Percentiles rank a stretch among this genome's conserved stretches.
These are phyloP conservation scores for Colletotrichum graminicola DNA, from an alignment of 2,329 filamentous ascomycete species.

Conservation along the genomic window DNA sequence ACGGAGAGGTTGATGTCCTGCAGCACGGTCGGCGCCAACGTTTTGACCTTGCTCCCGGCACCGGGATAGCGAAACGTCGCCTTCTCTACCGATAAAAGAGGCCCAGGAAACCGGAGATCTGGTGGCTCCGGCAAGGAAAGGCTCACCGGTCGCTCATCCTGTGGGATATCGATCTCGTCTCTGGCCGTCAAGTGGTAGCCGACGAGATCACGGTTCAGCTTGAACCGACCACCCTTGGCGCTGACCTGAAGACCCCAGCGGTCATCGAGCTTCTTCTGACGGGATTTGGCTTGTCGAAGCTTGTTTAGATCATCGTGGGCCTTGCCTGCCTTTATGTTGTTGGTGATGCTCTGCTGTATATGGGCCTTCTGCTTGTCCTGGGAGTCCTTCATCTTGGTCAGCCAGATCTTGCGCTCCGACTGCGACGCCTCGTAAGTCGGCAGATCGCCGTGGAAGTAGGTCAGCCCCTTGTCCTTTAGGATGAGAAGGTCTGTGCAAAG, in stretches of 20 bases:
- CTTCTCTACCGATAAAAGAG: conserved; percentile 78
- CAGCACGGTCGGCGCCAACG: conserved; percentile 61
- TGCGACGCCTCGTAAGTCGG: conserved; percentile 77
- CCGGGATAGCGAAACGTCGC: conserved; percentile 73
- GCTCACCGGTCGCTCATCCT: conserved; percentile 69
- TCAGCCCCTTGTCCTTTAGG: conserved; percentile 77
- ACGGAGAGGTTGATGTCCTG: conserved; percentile 76
- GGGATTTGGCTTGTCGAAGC: conserved; percentile 84
- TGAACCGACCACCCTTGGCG: conserved; percentile 80
- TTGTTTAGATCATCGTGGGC: conserved; percentile 87
- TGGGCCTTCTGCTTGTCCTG: conserved; percentile 85
- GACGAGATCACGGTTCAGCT: conserved; percentile 79
- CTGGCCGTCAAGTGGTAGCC: conserved; percentile 72
- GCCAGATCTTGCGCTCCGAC: conserved; percentile 74
- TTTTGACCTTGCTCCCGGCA: conserved; percentile 45
- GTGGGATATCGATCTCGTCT: conserved; percentile 78
- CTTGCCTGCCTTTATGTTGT: conserved; percentile 81
- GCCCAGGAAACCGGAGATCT: conserved; percentile 80
- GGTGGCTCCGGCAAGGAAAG: conserved; percentile 72
- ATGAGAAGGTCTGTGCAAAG: conserved; percentile 83
- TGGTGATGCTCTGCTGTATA: conserved; percentile 81
- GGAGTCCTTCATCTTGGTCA: conserved; percentile 82
- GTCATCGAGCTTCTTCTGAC: conserved; percentile 87
- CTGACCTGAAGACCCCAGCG: conserved; percentile 82
- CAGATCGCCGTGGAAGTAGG: conserved; percentile 81